phyloP scores from a whole-genome alignment of 177 flowering plant genomes.

The Telopea speciosissima region DNA sequence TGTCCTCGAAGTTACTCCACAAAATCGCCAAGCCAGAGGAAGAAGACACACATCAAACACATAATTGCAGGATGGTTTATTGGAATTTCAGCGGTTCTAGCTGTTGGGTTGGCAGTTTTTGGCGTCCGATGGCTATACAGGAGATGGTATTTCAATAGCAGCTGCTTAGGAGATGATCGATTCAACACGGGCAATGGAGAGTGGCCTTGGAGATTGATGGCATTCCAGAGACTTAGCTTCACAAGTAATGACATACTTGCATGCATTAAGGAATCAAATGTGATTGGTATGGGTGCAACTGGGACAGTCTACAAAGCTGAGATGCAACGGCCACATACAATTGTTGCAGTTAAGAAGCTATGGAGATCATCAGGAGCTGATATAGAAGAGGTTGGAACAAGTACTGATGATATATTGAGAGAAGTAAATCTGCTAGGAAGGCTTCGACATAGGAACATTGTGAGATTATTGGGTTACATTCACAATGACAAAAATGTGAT shows the following conservation, averaged over 20 bases:
- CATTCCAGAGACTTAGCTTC: conserved; percentile 83
- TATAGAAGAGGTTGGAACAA: conserved; percentile 38
- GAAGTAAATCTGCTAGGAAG: conserved; percentile 78
- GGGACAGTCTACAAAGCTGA: conserved; percentile 91
- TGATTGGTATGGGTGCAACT: conserved; percentile 85
- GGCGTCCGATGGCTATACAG: conserved; percentile 38
- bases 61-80: conserved; percentile 65
- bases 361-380: conserved; percentile 62
- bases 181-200: conserved; percentile 44
- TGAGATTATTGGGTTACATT: conserved; percentile 71
- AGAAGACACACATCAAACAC: conserved; percentile 39
- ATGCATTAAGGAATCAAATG: conserved; percentile 73
- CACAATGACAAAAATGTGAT: conserved; percentile 68
- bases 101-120: conserved; percentile 31
- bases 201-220: conserved; percentile 94
- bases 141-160: conserved; percentile 45
- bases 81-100: conserved; percentile 48
- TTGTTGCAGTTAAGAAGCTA: conserved; percentile 86
- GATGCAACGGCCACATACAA: conserved; percentile 41
- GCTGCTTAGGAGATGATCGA: conserved; percentile 39
- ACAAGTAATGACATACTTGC: conserved; percentile 62
- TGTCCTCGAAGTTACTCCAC: conserved; percentile 30
- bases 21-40: conserved; percentile 20
- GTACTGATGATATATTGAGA: conserved; percentile 52
- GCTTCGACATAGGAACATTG: conserved; percentile 83